phyloP scores from a whole-genome alignment of 2,329 filamentous ascomycete species.

The Claviceps digitariae region DNA sequence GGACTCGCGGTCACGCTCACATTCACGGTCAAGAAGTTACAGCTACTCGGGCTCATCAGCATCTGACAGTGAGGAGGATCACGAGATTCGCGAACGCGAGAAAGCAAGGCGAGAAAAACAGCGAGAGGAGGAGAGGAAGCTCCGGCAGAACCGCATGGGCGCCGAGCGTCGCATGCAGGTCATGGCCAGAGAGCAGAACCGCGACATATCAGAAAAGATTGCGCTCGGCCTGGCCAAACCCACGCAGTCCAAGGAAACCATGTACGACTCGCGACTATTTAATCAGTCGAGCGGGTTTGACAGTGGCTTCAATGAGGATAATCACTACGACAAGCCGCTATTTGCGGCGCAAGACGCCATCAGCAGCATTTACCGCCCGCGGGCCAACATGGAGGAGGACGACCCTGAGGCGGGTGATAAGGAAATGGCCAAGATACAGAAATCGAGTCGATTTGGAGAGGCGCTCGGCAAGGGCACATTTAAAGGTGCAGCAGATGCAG shows the following conservation, averaged over 20 bases:
- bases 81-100: constrained; percentile 62
- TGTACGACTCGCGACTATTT: constrained; percentile 95
- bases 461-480: constrained; percentile 83
- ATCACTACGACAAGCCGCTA: constrained; percentile 90
- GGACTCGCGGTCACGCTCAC: constrained; percentile 25
- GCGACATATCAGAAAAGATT: constrained; percentile 94
- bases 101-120: constrained; percentile 63
- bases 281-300: constrained; percentile 89
- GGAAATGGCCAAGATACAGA: constrained; percentile 80
- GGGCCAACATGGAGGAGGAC: constrained; percentile 60
- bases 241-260: constrained; percentile 78
- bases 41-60: constrained; percentile 35
- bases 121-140: constrained; percentile 74
- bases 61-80: constrained; percentile 49
- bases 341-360: constrained; percentile 94
- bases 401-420: constrained; percentile 68
- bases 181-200: constrained; percentile 88
- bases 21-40: constrained; percentile 32
- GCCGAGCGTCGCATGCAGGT: constrained; percentile 82
- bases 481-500: constrained; percentile 70
- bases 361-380: constrained; percentile 82
- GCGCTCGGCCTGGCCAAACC: constrained; percentile 90
- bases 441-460: constrained; percentile 70
- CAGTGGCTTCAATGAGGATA: constrained; percentile 91
- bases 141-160: constrained; percentile 91